A percentile compares a stretch with the other conserved stretches of the same genome.
These are phyloP conservation scores for Apiospora saccharicola DNA, from an alignment of 2,329 filamentous ascomycete species.

Conservation along the genomic window DNA sequence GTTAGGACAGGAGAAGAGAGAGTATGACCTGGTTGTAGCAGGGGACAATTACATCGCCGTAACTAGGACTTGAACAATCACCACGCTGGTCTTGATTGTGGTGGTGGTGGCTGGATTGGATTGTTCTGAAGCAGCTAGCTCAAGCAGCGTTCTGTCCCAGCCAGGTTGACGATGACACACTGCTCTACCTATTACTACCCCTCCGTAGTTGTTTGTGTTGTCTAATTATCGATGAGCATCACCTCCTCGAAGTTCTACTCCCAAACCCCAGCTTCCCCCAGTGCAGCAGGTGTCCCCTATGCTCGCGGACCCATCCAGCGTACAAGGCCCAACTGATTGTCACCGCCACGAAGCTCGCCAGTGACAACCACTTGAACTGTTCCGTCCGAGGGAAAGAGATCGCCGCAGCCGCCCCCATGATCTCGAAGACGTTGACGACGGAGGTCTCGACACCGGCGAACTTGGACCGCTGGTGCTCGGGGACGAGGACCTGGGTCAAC, in stretches of 20 bases:
- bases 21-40: not conserved
- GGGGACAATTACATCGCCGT: not conserved
- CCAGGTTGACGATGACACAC: not conserved
- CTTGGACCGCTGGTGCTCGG: constrained; percentile 44
- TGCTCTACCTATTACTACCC: not conserved
- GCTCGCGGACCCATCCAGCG: constrained; percentile 46
- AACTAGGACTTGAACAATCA: not conserved
- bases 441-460: constrained; percentile 51
- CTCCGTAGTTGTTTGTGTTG: not conserved
- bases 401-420: constrained; percentile 46
- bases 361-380: constrained; percentile 49
- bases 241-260: constrained; percentile 20
- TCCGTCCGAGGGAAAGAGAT: constrained; percentile 45
- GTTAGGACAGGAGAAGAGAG: not conserved
- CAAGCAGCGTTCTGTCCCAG: not conserved
- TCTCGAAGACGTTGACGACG: constrained; percentile 49
- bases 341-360: constrained; percentile 41
- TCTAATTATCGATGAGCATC: not conserved
- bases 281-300: constrained; percentile 50
- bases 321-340: constrained; percentile 43
- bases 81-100: not conserved
- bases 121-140: not conserved
- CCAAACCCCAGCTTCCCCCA: constrained; percentile 43
- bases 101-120: not conserved
- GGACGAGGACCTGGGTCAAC: constrained; percentile 47